Base-by-base conservation (phyloP, 1,284 basidiomycete genomes). In the Trametes pubescens region DNA sequence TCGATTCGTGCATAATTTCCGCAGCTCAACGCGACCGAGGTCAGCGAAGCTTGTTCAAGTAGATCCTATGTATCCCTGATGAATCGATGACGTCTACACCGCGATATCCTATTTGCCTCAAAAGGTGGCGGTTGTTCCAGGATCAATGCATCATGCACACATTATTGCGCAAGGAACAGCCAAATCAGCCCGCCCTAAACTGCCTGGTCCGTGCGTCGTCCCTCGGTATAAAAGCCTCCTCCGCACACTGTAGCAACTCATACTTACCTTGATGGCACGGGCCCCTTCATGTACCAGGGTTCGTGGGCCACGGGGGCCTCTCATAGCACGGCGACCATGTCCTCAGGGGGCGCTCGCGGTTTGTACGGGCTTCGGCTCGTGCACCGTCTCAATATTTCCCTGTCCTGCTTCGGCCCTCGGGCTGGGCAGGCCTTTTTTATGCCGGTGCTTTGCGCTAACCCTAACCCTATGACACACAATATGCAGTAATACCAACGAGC, bases 311-410 rank as follows among this genome's bases (percentile, higher is more conserved):
- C 61, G 59, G 62, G 65, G 65, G 58, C 55, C 65, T 66, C 65
- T 61, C 65, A 66, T 66, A 66, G 65, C 61, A 66, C 65, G 74
- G 74, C 74, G 74, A 74, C 74, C 70, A 21, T 75, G 74, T 74
- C 74, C 72, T 49, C 73, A 75, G 72, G 67, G 73, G 69, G 66
- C 62, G 49, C 67, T 62, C 48, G 65, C 61, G 70, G 74, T 73
- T 74, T 75, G 74, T 73, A 72, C 76, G 84, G 76, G 82, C 82
- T 85, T 82, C 78, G 84, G 84, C 78, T 81, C 81, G 84, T 86
- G 85, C 84, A 86, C 80, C 80, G 84, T 87, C 85, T 78, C 69
- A 87, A 88, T 88, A 87, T 88, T 87, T 87, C 80, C 85, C 86
- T 78, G 84, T 85, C 81, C 82, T 78, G 79, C 79, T 82, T 78